Base-by-base conservation (phyloP, 2,329 filamentous ascomycete genomes). In the Stromatinia cepivora region DNA sequence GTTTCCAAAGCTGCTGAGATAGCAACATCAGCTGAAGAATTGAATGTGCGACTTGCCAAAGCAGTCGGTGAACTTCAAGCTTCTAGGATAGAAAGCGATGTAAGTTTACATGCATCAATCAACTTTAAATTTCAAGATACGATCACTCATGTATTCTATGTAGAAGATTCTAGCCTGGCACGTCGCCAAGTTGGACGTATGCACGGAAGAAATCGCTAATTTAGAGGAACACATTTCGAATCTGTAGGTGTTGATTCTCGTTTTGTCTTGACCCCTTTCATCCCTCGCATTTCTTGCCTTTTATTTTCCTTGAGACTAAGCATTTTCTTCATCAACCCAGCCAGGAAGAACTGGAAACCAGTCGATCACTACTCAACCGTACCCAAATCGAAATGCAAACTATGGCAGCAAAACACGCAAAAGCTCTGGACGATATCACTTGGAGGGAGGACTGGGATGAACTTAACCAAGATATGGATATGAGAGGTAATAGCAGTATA, bases 81-180 rank as follows among this genome's bases (percentile, higher is more conserved):
- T 52, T 82, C 87, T 52, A 85, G 85, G 72, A 85, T 89, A 76
- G 87, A 90, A 78, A 84, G 85, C 56, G 84, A 88, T 77, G 87
- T 84, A 79, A 79, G 81, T 69, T 56, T 52, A 52, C 48, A 64
- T 64, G 25, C 31, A 64, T 39, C 22, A 36, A 46, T 46, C 8
- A 34, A 45, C 20, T 31, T n/a, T 52, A 9, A 58, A 36, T 61
- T 25, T 17, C 22, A 54, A 42, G 54, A 25, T 65, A 17, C 28
- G n/a, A 22, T 53, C 61, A 39, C 20, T 62, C 54, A 45, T 22
- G 42, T 28, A 17, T 54, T 72, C 70, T 57, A 73, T 58, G 39
- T 73, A 87, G 82, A 87, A 89, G 73, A 88, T 91, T 69, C 87
- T 90, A 75, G 82, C 82, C 34, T 78, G 90, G 45, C 84, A 90